These are phyloP conservation scores for Pleurotus sapidus DNA, from an alignment of 768 basidiomycete genomes.

Conservation along the genomic window DNA sequence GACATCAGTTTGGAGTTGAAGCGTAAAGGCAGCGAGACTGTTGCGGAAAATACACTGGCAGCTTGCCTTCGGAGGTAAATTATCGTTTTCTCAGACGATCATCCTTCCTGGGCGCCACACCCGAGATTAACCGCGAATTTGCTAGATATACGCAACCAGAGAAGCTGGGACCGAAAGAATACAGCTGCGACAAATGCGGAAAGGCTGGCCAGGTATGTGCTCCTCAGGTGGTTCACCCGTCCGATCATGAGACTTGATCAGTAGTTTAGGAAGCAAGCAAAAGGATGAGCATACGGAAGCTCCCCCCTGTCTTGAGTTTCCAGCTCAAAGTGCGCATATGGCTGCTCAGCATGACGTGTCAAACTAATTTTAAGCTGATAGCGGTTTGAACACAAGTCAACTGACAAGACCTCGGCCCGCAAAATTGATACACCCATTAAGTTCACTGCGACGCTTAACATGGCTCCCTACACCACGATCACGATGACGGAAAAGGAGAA, in stretches of 20 bases:
- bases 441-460: slow-evolving; percentile 82
- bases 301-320: slow-evolving; percentile 89
- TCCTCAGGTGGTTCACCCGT: slow-evolving; percentile 8
- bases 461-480: slow-evolving; percentile 82
- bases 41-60: slow-evolving; percentile 61
- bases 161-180: slow-evolving; percentile 78
- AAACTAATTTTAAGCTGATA: slow-evolving; percentile 24
- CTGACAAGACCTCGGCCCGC: slow-evolving; percentile 67
- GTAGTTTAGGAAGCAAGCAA: slow-evolving; percentile 69
- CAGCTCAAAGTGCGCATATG: slow-evolving; percentile 78
- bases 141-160: slow-evolving; percentile 82
- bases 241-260: slow-evolving; percentile 5
- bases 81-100: slow-evolving; percentile 7
- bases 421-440: slow-evolving; percentile 85
- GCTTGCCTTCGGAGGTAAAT: slow-evolving; percentile 72
- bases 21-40: slow-evolving; percentile 41
- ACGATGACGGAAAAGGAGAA: slow-evolving; percentile 51
- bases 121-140: slow-evolving; percentile 4
- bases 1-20: slow-evolving; percentile 88
- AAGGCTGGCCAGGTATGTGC: slow-evolving; percentile 57
- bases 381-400: slow-evolving; percentile 90
- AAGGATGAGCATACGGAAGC: slow-evolving; percentile 76
- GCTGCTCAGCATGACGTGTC: neutral
- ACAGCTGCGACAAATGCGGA: slow-evolving; percentile 80
- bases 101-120: neutral